These are phyloP conservation scores for Trichosporon asahii DNA, from an alignment of 1,284 basidiomycete species.

Conservation along the genomic window DNA sequence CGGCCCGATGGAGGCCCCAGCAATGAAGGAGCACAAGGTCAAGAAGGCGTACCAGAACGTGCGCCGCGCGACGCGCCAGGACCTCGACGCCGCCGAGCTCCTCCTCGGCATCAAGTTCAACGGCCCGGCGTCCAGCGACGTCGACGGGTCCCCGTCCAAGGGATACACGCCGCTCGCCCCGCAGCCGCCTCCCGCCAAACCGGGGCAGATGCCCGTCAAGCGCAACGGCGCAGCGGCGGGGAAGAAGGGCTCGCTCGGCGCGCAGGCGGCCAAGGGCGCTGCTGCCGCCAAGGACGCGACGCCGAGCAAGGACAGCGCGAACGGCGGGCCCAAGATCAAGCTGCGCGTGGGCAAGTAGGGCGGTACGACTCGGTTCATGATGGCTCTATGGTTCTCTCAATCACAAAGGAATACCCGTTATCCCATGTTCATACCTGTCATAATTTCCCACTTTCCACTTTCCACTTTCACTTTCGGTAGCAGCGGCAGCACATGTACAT, in stretches of 20 bases:
- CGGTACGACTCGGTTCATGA: not conserved
- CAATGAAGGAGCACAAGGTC: constrained; percentile 12
- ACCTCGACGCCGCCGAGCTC: constrained; percentile 36
- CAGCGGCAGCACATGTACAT: not conserved
- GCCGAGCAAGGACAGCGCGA: not conserved
- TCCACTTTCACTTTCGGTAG: not conserved
- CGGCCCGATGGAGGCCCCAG: constrained; percentile 14
- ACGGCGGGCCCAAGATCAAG: constrained; percentile 5
- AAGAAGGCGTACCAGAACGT: constrained; percentile 10
- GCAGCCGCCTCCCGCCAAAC: constrained; percentile 1
- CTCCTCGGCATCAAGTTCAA: constrained; percentile 21
- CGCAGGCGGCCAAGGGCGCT: constrained; percentile 8
- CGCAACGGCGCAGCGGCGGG: constrained; percentile 4
- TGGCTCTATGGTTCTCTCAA: not conserved
- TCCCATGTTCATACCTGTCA: not conserved
- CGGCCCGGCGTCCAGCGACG: not conserved
- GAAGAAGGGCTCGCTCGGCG: not conserved
- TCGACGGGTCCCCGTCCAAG: not conserved
- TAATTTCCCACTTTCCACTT: too few relatives aligned
- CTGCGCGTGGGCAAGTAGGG: constrained; percentile 5
- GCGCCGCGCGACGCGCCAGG: constrained; percentile 24
- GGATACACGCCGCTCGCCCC: constrained; percentile 2
- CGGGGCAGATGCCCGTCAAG: constrained; percentile 3
- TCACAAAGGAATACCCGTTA: not conserved
- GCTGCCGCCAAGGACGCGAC: not conserved